Percentiles rank a stretch among this genome's conserved stretches.
phyloP scores from a whole-genome alignment of 2,329 filamentous ascomycete genomes.

The Exophiala calicioides region DNA sequence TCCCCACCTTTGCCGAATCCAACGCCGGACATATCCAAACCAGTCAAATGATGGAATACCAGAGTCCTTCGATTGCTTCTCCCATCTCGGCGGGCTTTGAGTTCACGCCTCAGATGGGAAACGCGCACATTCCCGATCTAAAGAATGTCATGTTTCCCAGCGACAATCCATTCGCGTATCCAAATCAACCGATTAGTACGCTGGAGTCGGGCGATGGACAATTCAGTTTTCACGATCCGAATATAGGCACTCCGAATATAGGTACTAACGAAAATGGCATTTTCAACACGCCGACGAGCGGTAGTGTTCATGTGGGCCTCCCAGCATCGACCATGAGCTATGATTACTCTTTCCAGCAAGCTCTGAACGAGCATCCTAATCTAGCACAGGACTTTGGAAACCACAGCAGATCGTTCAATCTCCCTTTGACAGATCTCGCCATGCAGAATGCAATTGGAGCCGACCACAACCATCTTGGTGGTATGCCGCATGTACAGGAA shows the following conservation, averaged over 20 bases:
- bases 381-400: conserved; percentile 9
- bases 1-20: conserved; percentile 25
- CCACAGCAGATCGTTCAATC: conserved; percentile 12
- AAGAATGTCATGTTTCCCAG: conserved; percentile 55
- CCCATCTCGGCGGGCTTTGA: conserved; percentile 31
- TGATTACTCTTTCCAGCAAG: conserved; percentile 16
- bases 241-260: conserved; percentile 11
- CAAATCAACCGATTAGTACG: conserved; percentile 44
- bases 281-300: conserved; percentile 33
- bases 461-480: conserved; percentile 10
- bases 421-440: conserved; percentile 21
- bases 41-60: conserved; percentile 26
- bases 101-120: conserved; percentile 25
- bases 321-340: conserved; percentile 7
- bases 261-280: conserved; percentile 12
- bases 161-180: conserved; percentile 53
- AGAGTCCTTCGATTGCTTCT: conserved; percentile 31
- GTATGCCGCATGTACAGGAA: conserved; percentile 7
- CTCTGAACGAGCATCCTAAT: conserved; percentile 11
- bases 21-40: conserved; percentile 30
- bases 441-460: conserved; percentile 20
- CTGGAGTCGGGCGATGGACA: conserved; percentile 25
- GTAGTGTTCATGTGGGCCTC: conserved; percentile 17
- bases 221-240: conserved; percentile 17
- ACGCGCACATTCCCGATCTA: conserved; percentile 45